These are phyloP conservation scores for Chaetomidium leptoderma DNA, from an alignment of 495 filamentous ascomycete species.

Conservation along the genomic window DNA sequence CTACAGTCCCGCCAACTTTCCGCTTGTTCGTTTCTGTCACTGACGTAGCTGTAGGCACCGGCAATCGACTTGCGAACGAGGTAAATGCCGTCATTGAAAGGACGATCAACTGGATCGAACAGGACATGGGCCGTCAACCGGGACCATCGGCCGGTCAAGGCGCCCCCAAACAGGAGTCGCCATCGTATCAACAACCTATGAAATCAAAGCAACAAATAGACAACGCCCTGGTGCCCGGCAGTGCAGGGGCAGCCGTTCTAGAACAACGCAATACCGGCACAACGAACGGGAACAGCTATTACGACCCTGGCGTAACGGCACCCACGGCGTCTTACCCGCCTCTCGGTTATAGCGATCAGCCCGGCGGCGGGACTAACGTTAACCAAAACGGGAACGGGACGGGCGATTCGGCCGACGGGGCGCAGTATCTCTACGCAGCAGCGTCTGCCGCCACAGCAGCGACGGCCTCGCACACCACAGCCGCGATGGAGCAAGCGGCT, in stretches of 20 bases:
- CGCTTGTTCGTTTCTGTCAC: no score
- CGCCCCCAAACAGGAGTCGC: conserved; percentile 15
- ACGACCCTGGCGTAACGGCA: conserved; percentile 17
- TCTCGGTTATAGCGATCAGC: conserved; percentile 21
- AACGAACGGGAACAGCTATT: conserved; percentile 29
- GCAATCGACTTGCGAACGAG: conserved; percentile 33
- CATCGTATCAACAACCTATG: conserved; percentile 13
- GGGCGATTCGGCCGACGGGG: conserved; percentile 17
- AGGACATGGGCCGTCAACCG: conserved; percentile 33
- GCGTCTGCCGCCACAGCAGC: conserved; percentile 17
- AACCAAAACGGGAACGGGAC: conserved; percentile 31
- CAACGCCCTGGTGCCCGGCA: background rate
- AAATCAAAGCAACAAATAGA: conserved; percentile 6
- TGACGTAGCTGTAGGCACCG: conserved; percentile 28
- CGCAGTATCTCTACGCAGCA: conserved; percentile 25
- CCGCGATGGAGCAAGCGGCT: conserved; percentile 13
- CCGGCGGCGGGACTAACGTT: background rate
- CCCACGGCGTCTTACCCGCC: conserved; percentile 24
- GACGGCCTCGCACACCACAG: background rate
- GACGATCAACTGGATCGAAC: conserved; percentile 44
- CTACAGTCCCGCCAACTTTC: no score
- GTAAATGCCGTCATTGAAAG: conserved; percentile 40
- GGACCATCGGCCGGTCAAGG: conserved; percentile 11
- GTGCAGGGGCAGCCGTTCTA: background rate
- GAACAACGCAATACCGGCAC: conserved; percentile 19